phyloP scores from a whole-genome alignment of 139 green algal species.

The Marvania coccoides region DNA sequence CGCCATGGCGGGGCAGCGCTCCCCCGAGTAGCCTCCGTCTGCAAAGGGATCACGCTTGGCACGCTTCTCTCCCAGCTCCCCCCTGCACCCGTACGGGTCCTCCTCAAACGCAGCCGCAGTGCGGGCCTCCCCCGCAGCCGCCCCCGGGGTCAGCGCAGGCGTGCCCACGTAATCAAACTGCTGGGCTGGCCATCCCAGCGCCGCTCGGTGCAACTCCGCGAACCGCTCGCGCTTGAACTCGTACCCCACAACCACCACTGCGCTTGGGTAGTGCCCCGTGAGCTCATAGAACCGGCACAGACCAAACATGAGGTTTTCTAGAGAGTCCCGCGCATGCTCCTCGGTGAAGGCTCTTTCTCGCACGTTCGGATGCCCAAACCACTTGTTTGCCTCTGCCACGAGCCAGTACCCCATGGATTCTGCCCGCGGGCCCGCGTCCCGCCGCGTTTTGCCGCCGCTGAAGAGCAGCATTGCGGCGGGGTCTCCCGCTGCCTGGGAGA shows the following conservation, averaged over 20 bases:
- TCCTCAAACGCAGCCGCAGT: conserved; percentile 45
- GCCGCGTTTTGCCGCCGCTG: conserved; percentile 40
- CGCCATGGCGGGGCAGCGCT: conserved; percentile 55
- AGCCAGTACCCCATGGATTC: conserved; percentile 77
- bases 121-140: conserved; percentile 34
- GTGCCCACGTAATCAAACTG: conserved; percentile 76
- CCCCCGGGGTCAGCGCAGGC: conserved; percentile 34
- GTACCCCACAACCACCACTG: conserved; percentile 82
- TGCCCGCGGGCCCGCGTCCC: conserved; percentile 58
- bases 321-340: conserved; percentile 81
- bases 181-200: conserved; percentile 53
- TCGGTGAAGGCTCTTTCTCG: conserved; percentile 24
- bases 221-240: conserved; percentile 80
- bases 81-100: conserved; percentile 68
- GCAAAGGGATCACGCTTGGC: conserved; percentile 61
- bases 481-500: conserved; percentile 59
- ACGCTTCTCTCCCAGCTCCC: conserved; percentile 49
- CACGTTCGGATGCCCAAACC: conserved; percentile 47
- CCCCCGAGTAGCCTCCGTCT: conserved; percentile 40
- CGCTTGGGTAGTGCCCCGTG: conserved; percentile 65
- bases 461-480: conserved; percentile 67
- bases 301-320: conserved; percentile 91
- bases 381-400: conserved; percentile 55
- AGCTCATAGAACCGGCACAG: conserved; percentile 77
- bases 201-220: conserved; percentile 57